These are phyloP conservation scores for Lagenidium sp. DNA, from an alignment of 352 stramenopile species.

Conservation along the genomic window DNA sequence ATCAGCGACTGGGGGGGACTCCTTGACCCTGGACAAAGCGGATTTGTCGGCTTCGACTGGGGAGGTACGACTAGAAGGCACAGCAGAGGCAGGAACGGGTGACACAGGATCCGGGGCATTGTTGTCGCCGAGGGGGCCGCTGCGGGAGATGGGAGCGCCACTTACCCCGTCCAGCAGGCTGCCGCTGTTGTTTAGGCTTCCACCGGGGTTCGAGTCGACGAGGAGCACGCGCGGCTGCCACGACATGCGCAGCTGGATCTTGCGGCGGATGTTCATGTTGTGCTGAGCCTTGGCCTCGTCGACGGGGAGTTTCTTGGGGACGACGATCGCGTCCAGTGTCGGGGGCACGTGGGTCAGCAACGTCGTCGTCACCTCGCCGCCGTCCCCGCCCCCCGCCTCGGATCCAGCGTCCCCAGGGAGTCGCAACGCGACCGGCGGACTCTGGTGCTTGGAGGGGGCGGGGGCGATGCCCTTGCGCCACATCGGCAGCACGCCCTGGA, in stretches of 20 bases:
- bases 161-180: conserved; percentile 9
- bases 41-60: too few species aligned
- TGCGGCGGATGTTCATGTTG: conserved; percentile 35
- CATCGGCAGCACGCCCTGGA: conserved; percentile 23
- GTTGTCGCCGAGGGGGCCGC: too few species aligned
- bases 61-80: too few species aligned
- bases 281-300: conserved; percentile 22
- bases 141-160: background rate
- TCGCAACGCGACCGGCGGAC: conserved; percentile 5
- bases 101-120: too few species aligned
- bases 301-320: conserved; percentile 12
- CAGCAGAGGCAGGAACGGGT: too few species aligned
- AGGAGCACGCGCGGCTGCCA: conserved; percentile 28
- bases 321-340: background rate
- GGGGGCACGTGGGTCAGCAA: background rate
- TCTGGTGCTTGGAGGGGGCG: conserved; percentile 7
- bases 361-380: background rate
- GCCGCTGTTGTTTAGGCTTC: conserved; percentile 2
- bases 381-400: background rate
- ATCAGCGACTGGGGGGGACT: too few species aligned
- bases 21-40: too few species aligned
- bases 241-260: conserved; percentile 47
- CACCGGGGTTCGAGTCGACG: background rate
- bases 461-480: conserved; percentile 26
- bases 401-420: background rate